These are phyloP conservation scores for Ramularia collo-cygni DNA, from an alignment of 2,329 filamentous ascomycete species.

Conservation along the genomic window DNA sequence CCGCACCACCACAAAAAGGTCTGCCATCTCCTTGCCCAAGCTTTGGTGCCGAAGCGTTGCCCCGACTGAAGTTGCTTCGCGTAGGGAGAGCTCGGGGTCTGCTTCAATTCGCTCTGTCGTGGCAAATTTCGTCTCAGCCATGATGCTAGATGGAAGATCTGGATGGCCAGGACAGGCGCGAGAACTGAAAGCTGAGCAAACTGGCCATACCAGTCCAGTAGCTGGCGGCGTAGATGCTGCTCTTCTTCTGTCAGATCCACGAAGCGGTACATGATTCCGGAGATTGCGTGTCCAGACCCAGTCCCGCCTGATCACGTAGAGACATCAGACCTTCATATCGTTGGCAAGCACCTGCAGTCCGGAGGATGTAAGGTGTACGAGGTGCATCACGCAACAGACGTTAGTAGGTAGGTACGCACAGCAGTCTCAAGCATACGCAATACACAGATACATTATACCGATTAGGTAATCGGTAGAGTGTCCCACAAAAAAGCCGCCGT, in stretches of 20 bases:
- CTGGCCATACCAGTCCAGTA: slow-evolving; percentile 50
- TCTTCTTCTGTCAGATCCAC: slow-evolving; percentile 44
- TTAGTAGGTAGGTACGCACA: too few species aligned
- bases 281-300: too few species aligned
- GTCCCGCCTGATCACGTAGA: too few species aligned
- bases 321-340: too few species aligned
- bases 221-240: slow-evolving; percentile 43
- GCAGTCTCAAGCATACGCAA: too few species aligned
- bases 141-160: slow-evolving; percentile 32
- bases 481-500: too few species aligned
- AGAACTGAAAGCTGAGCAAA: slow-evolving; percentile 50
- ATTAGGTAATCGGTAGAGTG: too few species aligned
- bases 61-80: slow-evolving; percentile 22
- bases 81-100: slow-evolving; percentile 20
- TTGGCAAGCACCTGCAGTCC: too few species aligned
- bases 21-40: slow-evolving; percentile 13
- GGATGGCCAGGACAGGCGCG: slow-evolving; percentile 38
- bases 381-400: too few species aligned
- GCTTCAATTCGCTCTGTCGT: slow-evolving; percentile 3
- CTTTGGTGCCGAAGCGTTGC: not conserved
- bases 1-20: slow-evolving; percentile 31
- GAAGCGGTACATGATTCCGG: slow-evolving; percentile 42
- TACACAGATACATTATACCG: too few species aligned
- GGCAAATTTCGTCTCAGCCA: slow-evolving; percentile 23
- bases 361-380: too few species aligned